These are phyloP conservation scores for Candida silvatica DNA, from an alignment of 805 yeast species.

Conservation along the genomic window DNA sequence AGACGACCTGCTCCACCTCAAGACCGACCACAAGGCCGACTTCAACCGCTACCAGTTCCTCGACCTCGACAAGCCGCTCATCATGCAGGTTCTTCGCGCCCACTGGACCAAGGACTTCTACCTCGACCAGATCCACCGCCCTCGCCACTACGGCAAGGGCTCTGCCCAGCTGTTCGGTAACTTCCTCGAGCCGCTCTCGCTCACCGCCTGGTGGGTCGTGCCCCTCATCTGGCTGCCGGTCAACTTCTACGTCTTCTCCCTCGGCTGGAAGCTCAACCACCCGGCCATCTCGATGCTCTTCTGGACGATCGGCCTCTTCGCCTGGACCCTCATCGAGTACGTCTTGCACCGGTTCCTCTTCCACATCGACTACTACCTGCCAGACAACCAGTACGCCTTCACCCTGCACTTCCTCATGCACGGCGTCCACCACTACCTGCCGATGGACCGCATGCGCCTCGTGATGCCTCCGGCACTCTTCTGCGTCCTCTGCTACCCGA, in stretches of 20 bases:
- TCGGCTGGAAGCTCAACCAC: constrained; percentile 47
- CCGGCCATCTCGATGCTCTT: constrained; percentile 39
- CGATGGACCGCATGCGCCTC: constrained; percentile 89
- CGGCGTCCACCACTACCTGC: constrained; percentile 95
- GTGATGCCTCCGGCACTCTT: constrained; percentile 96
- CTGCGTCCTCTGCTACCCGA: constrained; percentile 62
- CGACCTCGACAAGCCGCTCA: constrained; percentile 75
- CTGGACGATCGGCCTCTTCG: constrained; percentile 74
- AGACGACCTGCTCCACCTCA: constrained; percentile 62
- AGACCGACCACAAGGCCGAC: constrained; percentile 73
- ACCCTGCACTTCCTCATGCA: constrained; percentile 85
- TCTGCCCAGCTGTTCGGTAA: constrained; percentile 95
- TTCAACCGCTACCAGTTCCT: constrained; percentile 72
- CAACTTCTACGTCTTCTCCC: constrained; percentile 51
- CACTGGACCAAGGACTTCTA: constrained; percentile 82
- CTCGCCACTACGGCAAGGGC: constrained; percentile 96
- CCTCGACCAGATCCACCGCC: constrained; percentile 93
- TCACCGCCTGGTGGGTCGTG: constrained; percentile 92
- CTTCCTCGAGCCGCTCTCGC: constrained; percentile 82
- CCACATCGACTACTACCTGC: constrained; percentile 84
- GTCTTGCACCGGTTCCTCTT: constrained; percentile 81
- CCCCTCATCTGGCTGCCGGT: constrained; percentile 85
- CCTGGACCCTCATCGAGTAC: constrained; percentile 93
- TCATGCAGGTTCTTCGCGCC: constrained; percentile 70
- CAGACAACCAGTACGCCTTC: constrained; percentile 66